Percentiles rank a stretch among this genome's conserved stretches.
phyloP scores from a whole-genome alignment of 164 flowering plant genomes.

The Echeveria elegans region DNA sequence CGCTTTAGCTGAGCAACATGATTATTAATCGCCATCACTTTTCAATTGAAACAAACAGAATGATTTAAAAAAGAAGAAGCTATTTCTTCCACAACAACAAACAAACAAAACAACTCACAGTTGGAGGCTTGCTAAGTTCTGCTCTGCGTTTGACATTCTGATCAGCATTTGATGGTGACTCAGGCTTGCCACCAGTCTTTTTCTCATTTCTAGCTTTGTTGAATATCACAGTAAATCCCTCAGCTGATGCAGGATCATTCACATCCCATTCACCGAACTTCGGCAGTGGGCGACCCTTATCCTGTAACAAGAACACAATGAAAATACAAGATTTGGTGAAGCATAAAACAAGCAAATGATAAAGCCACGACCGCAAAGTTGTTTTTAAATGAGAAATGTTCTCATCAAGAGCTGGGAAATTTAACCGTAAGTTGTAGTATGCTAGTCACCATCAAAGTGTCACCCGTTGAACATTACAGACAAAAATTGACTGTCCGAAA shows the following conservation, averaged over 20 bases:
- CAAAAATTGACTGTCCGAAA: too few species aligned
- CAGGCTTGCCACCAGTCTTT: conserved; percentile 9
- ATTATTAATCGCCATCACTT: neutral
- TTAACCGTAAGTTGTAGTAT: too few species aligned
- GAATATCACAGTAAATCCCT: conserved; percentile 8
- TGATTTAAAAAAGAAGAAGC: neutral
- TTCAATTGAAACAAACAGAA: neutral
- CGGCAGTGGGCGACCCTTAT: conserved; percentile 3
- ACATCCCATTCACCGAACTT: conserved; percentile 12
- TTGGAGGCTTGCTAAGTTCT: conserved; percentile 6
- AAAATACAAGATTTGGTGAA: neutral
- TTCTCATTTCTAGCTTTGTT: conserved; percentile 7
- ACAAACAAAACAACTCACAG: conserved; percentile 2
- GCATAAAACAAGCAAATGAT: neutral
- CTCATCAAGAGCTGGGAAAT: too few species aligned
- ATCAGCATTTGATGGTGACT: neutral
- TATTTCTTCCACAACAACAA: neutral
- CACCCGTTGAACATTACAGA: too few species aligned
- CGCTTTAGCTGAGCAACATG: neutral
- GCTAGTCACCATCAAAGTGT: too few species aligned
- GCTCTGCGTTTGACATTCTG: neutral
- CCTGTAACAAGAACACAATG: neutral
- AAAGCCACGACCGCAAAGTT: too few species aligned
- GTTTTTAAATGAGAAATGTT: too few species aligned
- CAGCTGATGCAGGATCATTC: conserved; percentile 12